Percentiles rank a stretch among this genome's conserved stretches.
These are phyloP conservation scores for Dactylorhiza incarnata DNA, from an alignment of 106 monocot species.

Conservation along the genomic window DNA sequence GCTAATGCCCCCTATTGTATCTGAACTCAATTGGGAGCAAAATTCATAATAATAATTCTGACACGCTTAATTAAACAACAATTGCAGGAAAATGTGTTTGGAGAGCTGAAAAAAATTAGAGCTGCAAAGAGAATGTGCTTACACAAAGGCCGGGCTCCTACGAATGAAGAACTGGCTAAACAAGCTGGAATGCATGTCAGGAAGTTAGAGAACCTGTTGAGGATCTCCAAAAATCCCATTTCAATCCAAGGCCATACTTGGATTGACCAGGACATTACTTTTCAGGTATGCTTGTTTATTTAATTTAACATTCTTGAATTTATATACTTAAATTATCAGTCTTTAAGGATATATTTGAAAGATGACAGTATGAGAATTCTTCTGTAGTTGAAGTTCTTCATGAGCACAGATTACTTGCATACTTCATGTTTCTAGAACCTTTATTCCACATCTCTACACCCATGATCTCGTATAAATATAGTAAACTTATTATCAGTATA, in stretches of 20 bases:
- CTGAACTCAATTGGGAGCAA: neutral
- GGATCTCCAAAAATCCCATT: slow-evolving; percentile 49
- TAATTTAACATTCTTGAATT: neutral
- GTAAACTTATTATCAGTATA: no score
- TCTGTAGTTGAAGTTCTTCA: neutral
- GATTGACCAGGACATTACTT: slow-evolving; percentile 52
- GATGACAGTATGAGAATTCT: neutral
- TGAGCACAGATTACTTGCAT: neutral
- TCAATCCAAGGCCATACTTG: slow-evolving; percentile 61
- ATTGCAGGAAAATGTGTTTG: slow-evolving; percentile 68
- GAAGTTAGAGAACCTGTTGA: slow-evolving; percentile 41
- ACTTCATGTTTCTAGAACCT: no score
- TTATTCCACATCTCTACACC: neutral
- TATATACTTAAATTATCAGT: neutral
- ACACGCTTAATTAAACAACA: neutral
- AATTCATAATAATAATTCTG: neutral
- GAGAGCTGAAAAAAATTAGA: slow-evolving; percentile 57
- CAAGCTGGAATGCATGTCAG: slow-evolving; percentile 52
- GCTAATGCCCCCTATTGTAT: neutral
- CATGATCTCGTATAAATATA: neutral
- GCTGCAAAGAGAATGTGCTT: slow-evolving; percentile 38
- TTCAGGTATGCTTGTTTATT: slow-evolving; percentile 51
- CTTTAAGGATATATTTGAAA: neutral
- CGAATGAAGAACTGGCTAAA: slow-evolving; percentile 62
- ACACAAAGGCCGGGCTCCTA: slow-evolving; percentile 57